These are phyloP conservation scores for Cryptococcus sp. DNA, from an alignment of 1,284 basidiomycete species.

Conservation along the genomic window DNA sequence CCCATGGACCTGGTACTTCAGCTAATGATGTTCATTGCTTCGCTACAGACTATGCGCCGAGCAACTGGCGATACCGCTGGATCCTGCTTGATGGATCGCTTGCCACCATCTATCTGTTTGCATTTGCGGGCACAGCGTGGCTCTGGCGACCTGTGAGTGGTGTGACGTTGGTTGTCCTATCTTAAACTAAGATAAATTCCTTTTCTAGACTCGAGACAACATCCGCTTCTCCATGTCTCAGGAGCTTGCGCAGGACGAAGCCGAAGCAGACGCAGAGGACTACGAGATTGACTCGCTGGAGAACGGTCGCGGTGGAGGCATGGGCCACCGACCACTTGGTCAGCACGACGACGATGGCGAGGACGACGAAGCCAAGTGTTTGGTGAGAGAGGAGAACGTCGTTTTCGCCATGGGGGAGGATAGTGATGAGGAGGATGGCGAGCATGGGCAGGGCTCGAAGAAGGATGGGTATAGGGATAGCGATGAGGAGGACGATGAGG, in stretches of 20 bases:
- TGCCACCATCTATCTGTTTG: constrained; percentile 75
- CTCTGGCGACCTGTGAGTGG: constrained; percentile 76
- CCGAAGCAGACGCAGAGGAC: constrained; percentile 87
- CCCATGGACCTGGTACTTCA: not conserved
- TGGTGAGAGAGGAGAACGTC: constrained; percentile 67
- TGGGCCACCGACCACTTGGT: constrained; percentile 28
- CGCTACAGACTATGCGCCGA: constrained; percentile 80
- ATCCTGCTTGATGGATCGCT: constrained; percentile 97
- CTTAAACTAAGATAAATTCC: constrained; percentile 7
- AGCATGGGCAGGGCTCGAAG: constrained; percentile 20
- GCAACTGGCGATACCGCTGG: constrained; percentile 93
- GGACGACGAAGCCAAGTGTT: constrained; percentile 22
- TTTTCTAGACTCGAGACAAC: constrained; percentile 71
- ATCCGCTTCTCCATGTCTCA: constrained; percentile 67
- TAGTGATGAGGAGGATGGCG: constrained; percentile 62
- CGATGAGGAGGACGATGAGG: constrained; percentile 19
- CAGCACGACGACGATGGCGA: constrained; percentile 62
- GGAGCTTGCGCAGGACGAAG: constrained; percentile 69
- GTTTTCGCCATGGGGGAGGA: constrained; percentile 84
- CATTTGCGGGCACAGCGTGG: constrained; percentile 81
- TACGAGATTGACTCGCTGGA: constrained; percentile 81
- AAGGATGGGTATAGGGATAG: constrained; percentile 26
- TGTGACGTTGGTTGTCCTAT: not conserved
- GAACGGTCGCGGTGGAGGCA: constrained; percentile 43
- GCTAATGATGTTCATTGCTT: not conserved